Percentiles rank a stretch among this genome's conserved stretches.
Evolutionary conservation across 1,139 yeast species (phyloP).

Genomic region (Nadsonia commutata): DNA sequence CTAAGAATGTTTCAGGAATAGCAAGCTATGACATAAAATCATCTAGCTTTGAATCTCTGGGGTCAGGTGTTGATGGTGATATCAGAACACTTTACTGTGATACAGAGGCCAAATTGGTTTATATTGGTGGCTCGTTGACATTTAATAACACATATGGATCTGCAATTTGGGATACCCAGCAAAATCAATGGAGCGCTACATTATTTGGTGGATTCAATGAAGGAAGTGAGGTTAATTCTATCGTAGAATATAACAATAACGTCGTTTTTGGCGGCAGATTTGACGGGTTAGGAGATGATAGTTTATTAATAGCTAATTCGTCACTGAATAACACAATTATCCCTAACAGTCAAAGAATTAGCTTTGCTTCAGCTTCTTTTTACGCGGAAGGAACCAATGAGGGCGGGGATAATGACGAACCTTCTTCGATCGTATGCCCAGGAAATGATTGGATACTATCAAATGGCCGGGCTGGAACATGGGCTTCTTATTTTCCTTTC

Average conservation of each 20-base stretch:
- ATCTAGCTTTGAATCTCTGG: slow-evolving; percentile 30
- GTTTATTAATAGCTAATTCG: not conserved
- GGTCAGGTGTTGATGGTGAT: slow-evolving; percentile 31
- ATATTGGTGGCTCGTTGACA: slow-evolving; percentile 68
- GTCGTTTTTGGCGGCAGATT: slow-evolving; percentile 75
- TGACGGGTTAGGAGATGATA: slow-evolving; percentile 41
- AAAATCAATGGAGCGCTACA: slow-evolving; percentile 31
- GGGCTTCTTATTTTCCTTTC: slow-evolving; percentile 50
- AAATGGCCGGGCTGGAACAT: slow-evolving; percentile 43
- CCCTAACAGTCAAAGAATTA: slow-evolving; percentile 34
- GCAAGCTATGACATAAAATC: slow-evolving; percentile 39
- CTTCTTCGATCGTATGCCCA: slow-evolving; percentile 45
- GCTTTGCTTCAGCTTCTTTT: slow-evolving; percentile 48
- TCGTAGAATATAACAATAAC: slow-evolving; percentile 34
- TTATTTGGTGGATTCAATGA: slow-evolving; percentile 70
- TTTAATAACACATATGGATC: slow-evolving; percentile 45
- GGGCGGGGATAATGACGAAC: slow-evolving; percentile 22
- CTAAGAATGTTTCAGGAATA: slow-evolving; percentile 33
- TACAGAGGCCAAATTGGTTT: slow-evolving; percentile 36
- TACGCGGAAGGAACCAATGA: slow-evolving; percentile 35
- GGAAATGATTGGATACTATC: slow-evolving; percentile 41
- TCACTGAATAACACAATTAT: not conserved
- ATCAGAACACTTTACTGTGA: slow-evolving; percentile 39
- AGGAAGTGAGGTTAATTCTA: slow-evolving; percentile 49
- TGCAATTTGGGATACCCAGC: slow-evolving; percentile 45